These are phyloP conservation scores for Melocanna baccifera DNA, from an alignment of 176 grass and related monocot species.

Conservation along the genomic window DNA sequence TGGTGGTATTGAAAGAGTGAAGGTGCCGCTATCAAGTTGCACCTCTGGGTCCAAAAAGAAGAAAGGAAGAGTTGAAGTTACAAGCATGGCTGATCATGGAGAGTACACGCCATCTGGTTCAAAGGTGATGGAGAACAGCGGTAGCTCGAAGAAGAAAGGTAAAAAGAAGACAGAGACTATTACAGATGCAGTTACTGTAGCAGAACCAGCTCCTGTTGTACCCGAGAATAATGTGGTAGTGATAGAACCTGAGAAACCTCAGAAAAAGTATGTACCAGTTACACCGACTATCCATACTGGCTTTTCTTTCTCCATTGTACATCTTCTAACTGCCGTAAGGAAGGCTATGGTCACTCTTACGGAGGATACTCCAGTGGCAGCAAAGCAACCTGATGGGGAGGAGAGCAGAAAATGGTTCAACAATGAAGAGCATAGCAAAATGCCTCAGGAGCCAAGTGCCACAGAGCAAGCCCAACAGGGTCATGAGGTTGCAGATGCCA, in stretches of 20 bases:
- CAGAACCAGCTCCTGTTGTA: slow-evolving; percentile 36
- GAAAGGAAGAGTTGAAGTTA: slow-evolving; percentile 60
- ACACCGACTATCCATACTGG: slow-evolving; percentile 88
- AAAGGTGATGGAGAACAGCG: slow-evolving; percentile 39
- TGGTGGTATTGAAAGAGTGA: slow-evolving; percentile 41
- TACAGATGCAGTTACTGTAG: slow-evolving; percentile 33
- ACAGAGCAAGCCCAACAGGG: slow-evolving; percentile 40
- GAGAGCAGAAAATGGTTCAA: slow-evolving; percentile 41
- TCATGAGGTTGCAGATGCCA: slow-evolving; percentile 42
- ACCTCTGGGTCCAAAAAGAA: slow-evolving; percentile 56
- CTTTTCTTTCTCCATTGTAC: slow-evolving; percentile 95
- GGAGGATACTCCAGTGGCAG: slow-evolving; percentile 37
- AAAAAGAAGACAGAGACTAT: slow-evolving; percentile 70
- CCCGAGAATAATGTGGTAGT: slow-evolving; percentile 42
- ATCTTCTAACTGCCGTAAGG: slow-evolving; percentile 82
- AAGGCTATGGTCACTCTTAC: slow-evolving; percentile 78
- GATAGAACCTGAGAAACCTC: slow-evolving; percentile 73
- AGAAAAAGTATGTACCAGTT: slow-evolving; percentile 86
- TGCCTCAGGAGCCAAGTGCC: slow-evolving; percentile 37
- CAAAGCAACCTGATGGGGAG: slow-evolving; percentile 44
- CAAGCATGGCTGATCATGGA: slow-evolving; percentile 39
- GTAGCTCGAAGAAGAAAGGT: slow-evolving; percentile 75
- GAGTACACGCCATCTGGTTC: slow-evolving; percentile 41
- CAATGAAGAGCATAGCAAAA: slow-evolving; percentile 39
- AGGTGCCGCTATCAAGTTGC: slow-evolving; percentile 38